phyloP scores from a whole-genome alignment of 441 rosid genomes.

The Aleurites moluccanus region DNA sequence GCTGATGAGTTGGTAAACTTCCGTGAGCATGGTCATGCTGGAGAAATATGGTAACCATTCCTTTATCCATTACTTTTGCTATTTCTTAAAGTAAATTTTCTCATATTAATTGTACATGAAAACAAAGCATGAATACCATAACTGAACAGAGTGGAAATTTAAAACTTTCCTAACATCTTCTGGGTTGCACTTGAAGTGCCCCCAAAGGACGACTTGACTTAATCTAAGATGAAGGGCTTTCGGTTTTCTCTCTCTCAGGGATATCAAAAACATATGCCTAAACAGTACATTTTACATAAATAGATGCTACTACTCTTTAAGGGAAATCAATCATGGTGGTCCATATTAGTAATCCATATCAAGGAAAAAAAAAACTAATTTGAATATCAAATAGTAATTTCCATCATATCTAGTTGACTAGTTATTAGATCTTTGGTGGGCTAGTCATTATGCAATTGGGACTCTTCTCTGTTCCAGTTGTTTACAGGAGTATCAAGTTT shows the following conservation, averaged over 20 bases:
- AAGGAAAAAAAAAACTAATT: neutral
- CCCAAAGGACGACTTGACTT: neutral
- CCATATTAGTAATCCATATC: neutral
- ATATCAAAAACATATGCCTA: neutral
- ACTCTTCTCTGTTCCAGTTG: neutral
- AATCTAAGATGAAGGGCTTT: neutral
- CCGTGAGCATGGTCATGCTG: constrained; percentile 84
- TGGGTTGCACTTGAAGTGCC: neutral
- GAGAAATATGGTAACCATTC: constrained; percentile 77
- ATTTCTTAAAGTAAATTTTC: neutral
- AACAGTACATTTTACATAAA: neutral
- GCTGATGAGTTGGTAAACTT: constrained; percentile 83
- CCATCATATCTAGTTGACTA: neutral
- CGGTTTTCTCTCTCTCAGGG: neutral
- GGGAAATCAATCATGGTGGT: neutral
- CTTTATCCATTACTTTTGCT: neutral
- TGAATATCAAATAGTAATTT: neutral
- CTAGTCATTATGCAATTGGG: neutral
- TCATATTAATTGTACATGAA: neutral
- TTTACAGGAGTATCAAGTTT: neutral
- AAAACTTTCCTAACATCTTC: neutral
- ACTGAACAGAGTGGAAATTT: neutral
- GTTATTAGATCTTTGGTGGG: neutral
- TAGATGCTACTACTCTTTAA: neutral
- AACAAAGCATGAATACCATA: neutral